Conservation (phyloP, 164 flowering plant genomes). For the Magnolia changhungtana region DNA sequence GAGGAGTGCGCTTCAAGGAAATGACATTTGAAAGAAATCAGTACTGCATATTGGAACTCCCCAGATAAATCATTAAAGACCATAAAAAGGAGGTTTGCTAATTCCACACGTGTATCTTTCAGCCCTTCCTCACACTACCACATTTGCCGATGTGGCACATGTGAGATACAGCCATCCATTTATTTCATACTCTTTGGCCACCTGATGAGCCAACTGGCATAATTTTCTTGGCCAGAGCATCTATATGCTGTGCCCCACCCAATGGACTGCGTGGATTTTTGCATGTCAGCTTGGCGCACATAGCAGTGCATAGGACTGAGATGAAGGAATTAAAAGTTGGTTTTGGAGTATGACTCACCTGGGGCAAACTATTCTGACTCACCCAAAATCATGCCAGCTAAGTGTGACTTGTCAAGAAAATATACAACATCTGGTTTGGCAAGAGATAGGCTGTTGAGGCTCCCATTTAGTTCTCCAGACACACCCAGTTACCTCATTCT, state of each 20-base stretch:
- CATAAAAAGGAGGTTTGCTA: not conserved
- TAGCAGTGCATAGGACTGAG: not conserved
- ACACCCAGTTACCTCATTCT: not conserved
- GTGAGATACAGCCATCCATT: not conserved
- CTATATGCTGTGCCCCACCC: not conserved
- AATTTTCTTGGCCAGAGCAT: not conserved
- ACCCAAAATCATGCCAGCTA: not conserved
- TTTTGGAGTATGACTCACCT: too few species aligned
- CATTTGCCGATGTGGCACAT: not conserved
- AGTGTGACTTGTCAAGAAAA: not conserved
- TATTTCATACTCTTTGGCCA: not conserved
- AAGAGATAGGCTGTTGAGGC: not conserved
- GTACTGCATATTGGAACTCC: not conserved
- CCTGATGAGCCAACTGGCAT: not conserved
- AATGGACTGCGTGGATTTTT: not conserved
- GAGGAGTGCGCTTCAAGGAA: slow-evolving; percentile 67
- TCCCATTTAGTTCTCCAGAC: not conserved
- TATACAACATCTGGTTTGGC: not conserved
- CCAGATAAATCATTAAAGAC: not conserved
- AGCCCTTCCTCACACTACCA: not conserved
- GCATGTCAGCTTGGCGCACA: not conserved
- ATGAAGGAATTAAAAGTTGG: not conserved
- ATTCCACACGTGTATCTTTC: not conserved
- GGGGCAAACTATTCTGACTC: not conserved
- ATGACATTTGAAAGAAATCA: slow-evolving; percentile 5